These are phyloP conservation scores for Coniochaeta hoffmannii DNA, from an alignment of 2,329 filamentous ascomycete genomes.

Conservation along the genomic window DNA sequence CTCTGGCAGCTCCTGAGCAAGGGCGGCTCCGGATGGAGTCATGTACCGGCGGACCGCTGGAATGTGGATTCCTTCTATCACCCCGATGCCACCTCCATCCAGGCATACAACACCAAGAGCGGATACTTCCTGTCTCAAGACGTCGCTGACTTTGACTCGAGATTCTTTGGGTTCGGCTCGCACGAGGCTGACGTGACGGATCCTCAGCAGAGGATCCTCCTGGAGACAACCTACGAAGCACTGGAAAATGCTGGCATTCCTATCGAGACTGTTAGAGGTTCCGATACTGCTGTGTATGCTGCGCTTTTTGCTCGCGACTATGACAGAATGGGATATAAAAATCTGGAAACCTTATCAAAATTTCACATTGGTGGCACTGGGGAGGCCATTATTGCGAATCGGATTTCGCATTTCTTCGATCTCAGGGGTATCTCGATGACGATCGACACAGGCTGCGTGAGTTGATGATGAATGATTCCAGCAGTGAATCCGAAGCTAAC, in stretches of 20 bases:
- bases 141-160: slow-evolving; percentile 5
- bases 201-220: slow-evolving; percentile 13
- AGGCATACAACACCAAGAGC: not conserved
- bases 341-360: not conserved
- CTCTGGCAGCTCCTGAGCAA: slow-evolving; percentile 20
- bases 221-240: slow-evolving; percentile 13
- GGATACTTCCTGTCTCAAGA: slow-evolving; percentile 11
- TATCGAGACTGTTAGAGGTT: not conserved
- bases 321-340: slow-evolving; percentile 5
- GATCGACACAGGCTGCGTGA: not conserved
- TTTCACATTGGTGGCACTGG: not conserved
- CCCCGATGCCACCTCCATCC: not conserved
- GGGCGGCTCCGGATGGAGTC: slow-evolving; percentile 10
- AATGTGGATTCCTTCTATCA: slow-evolving; percentile 16
- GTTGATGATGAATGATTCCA: too few species aligned
- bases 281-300: not conserved
- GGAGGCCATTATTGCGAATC: not conserved
- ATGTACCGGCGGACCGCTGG: slow-evolving; percentile 17
- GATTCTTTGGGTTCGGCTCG: slow-evolving; percentile 8
- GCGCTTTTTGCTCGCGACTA: slow-evolving; percentile 18
- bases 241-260: slow-evolving; percentile 13
- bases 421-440: not conserved
- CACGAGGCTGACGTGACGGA: slow-evolving; percentile 8
- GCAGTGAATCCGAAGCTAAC: too few species aligned
- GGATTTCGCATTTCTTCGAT: slow-evolving; percentile 3